Evolutionary conservation across 345 rosid genomes (phyloP).

Genomic region (Rhizophora apiculata): DNA sequence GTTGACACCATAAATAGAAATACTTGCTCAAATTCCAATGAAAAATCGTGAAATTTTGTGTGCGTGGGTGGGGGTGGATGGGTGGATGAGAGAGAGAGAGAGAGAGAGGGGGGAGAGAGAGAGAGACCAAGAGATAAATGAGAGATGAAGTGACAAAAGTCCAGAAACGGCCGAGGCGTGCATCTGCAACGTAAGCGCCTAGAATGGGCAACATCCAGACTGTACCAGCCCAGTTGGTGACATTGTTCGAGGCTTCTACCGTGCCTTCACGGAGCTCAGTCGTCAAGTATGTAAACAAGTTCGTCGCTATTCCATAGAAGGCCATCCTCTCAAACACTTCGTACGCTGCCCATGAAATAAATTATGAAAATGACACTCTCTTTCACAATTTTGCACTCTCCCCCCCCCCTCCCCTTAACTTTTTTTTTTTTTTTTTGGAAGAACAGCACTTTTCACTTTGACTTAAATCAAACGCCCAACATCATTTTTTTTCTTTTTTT

Average conservation of each 20-base stretch:
- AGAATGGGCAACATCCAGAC: constrained; percentile 56
- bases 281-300: constrained; percentile 50
- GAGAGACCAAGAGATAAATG: constrained; percentile 41
- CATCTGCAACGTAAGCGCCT: constrained; percentile 63
- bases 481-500: no score
- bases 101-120: no score
- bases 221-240: constrained; percentile 62
- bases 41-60: neutral
- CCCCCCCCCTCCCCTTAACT: no score
- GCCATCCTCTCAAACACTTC: constrained; percentile 76
- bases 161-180: constrained; percentile 58
- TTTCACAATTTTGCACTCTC: no score
- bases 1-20: no score
- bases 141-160: constrained; percentile 46
- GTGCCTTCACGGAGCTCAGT: constrained; percentile 57
- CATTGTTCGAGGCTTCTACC: constrained; percentile 54
- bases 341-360: constrained; percentile 32
- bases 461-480: no score
- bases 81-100: neutral
- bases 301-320: constrained; percentile 58
- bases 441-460: no score
- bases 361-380: no score
- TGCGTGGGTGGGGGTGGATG: constrained; percentile 8
- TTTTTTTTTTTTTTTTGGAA: no score
- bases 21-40: no score